Conservation (phyloP, 2,329 filamentous ascomycete genomes). For the Colletotrichum graminicola region DNA sequence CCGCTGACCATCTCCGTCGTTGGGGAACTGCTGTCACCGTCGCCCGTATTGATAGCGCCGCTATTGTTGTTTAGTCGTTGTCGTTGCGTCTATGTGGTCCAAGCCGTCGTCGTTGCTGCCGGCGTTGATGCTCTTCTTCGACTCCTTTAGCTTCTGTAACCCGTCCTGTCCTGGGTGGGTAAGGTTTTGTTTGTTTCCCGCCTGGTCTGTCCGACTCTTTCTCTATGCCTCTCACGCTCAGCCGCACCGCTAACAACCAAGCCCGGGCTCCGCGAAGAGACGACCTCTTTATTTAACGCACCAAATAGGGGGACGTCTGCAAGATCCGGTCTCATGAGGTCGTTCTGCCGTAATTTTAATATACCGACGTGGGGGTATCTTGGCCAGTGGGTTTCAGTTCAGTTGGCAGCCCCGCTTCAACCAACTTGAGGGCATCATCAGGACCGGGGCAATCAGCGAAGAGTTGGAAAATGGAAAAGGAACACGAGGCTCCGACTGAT, state of each 20-base stretch:
- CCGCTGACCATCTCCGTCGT: conserved; percentile 32
- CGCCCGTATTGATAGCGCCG: background rate
- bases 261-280: background rate
- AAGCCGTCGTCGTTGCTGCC: background rate
- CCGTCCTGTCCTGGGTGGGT: conserved; percentile 9
- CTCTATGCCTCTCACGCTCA: conserved; percentile 2
- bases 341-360: conserved; percentile 42
- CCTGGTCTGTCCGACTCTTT: conserved; percentile 17
- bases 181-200: background rate
- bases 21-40: background rate
- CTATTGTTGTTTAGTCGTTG: background rate
- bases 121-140: background rate
- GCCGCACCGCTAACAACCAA: conserved; percentile 7
- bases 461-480: background rate
- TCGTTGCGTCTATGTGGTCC: background rate
- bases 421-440: conserved; percentile 37
- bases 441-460: conserved; percentile 9
- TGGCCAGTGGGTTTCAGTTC: conserved; percentile 39
- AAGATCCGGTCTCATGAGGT: conserved; percentile 33
- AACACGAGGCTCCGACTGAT: background rate
- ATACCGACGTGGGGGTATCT: conserved; percentile 37
- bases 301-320: conserved; percentile 11
- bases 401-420: conserved; percentile 34
- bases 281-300: conserved; percentile 21
- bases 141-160: background rate